phyloP scores from a whole-genome alignment of 345 rosid genomes.

The Populus alba region DNA sequence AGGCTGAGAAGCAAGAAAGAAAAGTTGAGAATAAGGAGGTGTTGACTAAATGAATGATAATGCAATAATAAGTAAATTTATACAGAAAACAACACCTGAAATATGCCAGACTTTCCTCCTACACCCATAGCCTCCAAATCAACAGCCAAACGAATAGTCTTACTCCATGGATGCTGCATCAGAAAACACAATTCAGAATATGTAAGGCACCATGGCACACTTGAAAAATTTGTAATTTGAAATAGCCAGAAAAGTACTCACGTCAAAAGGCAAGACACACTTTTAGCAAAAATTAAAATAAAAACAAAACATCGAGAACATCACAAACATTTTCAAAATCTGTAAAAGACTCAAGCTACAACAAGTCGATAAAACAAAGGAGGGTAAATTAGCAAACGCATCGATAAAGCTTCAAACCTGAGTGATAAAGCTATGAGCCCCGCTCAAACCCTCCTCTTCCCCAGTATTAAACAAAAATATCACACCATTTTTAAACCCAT shows the following conservation, averaged over 20 bases:
- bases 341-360: background rate
- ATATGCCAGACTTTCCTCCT: constrained; percentile 82
- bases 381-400: constrained; percentile 3
- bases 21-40: too few relatives aligned
- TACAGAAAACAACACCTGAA: constrained; percentile 59
- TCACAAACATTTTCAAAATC: background rate
- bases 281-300: background rate
- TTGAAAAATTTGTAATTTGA: background rate
- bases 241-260: background rate
- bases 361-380: background rate
- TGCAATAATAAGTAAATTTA: constrained; percentile 1
- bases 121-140: constrained; percentile 97
- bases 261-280: background rate
- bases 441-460: constrained; percentile 93
- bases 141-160: constrained; percentile 67
- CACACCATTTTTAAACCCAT: constrained; percentile 81
- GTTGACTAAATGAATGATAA: background rate
- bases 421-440: constrained; percentile 97
- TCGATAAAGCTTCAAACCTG: constrained; percentile 50
- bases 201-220: background rate
- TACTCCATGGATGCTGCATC: constrained; percentile 89
- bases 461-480: constrained; percentile 91
- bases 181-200: constrained; percentile 4
- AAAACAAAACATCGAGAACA: background rate
- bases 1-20: too few relatives aligned